Base-by-base conservation (phyloP, 2,329 filamentous ascomycete genomes). In the Aspergillus hortae region DNA sequence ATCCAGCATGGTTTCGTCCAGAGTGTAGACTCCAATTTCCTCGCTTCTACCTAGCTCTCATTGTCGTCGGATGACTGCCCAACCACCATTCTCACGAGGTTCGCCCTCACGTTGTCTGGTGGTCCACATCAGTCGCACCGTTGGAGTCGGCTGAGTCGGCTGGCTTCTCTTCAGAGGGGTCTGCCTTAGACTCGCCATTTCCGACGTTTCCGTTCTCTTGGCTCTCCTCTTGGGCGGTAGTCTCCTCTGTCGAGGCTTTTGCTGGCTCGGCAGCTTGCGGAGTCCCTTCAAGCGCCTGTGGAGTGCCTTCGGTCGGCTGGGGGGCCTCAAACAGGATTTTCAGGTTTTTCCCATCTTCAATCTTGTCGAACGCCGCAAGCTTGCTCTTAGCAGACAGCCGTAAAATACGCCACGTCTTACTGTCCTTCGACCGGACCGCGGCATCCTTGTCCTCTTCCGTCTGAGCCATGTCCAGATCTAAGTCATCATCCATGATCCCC, bases 351-450 rank as follows among this genome's bases (percentile, higher is more conserved):
- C 88, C 86, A 58, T 91, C 86, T 50, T 96, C 91, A 44, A 96
- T 88, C 69, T 88, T 90, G 70, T 97, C 92, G 68, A 97, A 94
- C 17, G 85, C 76, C 42, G 84, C 81, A 59, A 97, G 80, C 61
- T 87, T 88, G 51, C 80, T 84, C 58, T 84, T 84, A 51, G 88
- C 85, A 9, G 90, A 88, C 57, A 95, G 82, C 48, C 94, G 85
- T 56, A 99, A 76, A 4, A 90, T 89, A 60, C 92, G 84, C 94
- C 94, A 99, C 51, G 85, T 88, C 70, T 95, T 92, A 75, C 90
- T 96, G 17, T 87, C 84, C 69, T 95, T 95, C 50, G 85, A 81
- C 57, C 89, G 88, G 73, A 70, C 82, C 74, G 75, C 80, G 60
- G 71, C 69, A 45, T 80, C 76, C 64, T 78, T 83, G 56, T 86